phyloP scores from a whole-genome alignment of 2,329 filamentous ascomycete species.

The Dothideomycetes sp. region DNA sequence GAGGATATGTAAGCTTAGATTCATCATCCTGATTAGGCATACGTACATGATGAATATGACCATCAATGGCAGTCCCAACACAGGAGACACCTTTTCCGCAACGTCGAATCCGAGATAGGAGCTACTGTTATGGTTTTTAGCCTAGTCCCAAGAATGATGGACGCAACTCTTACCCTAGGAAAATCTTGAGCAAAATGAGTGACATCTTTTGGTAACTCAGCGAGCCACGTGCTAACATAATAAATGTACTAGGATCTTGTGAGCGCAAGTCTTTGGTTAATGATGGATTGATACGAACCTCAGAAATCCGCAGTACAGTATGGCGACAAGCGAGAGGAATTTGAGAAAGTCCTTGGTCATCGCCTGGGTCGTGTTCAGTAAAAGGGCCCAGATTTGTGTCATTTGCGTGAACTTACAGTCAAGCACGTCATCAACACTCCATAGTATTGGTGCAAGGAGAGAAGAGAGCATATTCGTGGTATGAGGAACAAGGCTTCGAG shows the following conservation, averaged over 20 bases:
- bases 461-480: conserved; percentile 75
- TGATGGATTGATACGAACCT: no score
- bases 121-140: no score
- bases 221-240: conserved; percentile 61
- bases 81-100: conserved; percentile 40
- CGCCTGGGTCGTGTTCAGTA: no score
- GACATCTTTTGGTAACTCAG: conserved; percentile 61
- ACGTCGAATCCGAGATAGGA: conserved; percentile 59
- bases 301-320: conserved; percentile 77
- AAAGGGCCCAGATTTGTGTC: no score
- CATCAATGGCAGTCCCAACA: conserved; percentile 45
- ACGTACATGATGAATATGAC: conserved; percentile 56
- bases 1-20: not conserved
- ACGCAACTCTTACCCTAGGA: no score
- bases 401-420: no score
- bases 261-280: no score
- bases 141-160: no score
- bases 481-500: conserved; percentile 85
- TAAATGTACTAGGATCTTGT: no score
- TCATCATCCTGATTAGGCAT: no score
- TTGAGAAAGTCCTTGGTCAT: conserved; percentile 85
- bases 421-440: conserved; percentile 81
- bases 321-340: conserved; percentile 66
- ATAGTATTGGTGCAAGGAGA: conserved; percentile 84
- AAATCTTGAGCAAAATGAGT: conserved; percentile 69